Percentiles rank a stretch among this genome's conserved stretches.
Evolutionary conservation across 805 yeast species (phyloP).

Genomic region (Nakazawaea ishiwadae): DNA sequence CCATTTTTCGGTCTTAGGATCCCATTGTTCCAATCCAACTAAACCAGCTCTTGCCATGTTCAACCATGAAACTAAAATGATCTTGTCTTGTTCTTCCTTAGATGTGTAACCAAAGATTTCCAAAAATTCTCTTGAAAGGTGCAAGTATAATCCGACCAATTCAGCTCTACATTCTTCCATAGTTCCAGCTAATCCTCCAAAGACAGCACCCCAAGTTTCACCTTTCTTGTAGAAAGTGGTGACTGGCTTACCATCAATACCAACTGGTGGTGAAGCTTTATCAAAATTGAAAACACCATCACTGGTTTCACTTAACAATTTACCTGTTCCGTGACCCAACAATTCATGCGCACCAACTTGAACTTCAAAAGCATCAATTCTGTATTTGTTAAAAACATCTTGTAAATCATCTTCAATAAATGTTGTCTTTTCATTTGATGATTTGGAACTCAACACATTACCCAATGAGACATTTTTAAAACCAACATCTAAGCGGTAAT

Average conservation of each 20-base stretch:
- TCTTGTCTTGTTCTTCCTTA: conserved; percentile 54
- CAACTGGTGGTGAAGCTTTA: conserved; percentile 53
- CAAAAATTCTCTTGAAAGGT: conserved; percentile 62
- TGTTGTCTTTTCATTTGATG: conserved; percentile 63
- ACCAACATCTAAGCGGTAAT: conserved; percentile 78
- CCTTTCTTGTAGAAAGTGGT: conserved; percentile 70
- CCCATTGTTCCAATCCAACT: conserved; percentile 81
- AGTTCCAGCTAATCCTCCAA: conserved; percentile 79
- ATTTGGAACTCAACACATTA: conserved; percentile 72
- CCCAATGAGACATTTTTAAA: conserved; percentile 90
- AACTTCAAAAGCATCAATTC: conserved; percentile 83
- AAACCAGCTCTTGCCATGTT: conserved; percentile 89
- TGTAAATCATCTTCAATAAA: conserved; percentile 53
- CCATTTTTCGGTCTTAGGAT: conserved; percentile 77
- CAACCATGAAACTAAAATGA: conserved; percentile 63
- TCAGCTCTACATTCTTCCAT: conserved; percentile 95
- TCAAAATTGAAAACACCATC: conserved; percentile 70
- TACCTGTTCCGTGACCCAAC: conserved; percentile 90
- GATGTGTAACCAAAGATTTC: conserved; percentile 66
- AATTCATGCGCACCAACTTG: conserved; percentile 93
- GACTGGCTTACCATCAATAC: conserved; percentile 57
- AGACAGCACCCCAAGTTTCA: conserved; percentile 87
- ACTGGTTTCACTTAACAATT: conserved; percentile 56
- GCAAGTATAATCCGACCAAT: conserved; percentile 76
- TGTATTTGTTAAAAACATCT: conserved; percentile 60